These are phyloP conservation scores for Trichomonascaceae sp. DNA, from an alignment of 1,139 yeast genomes.

Conservation along the genomic window DNA sequence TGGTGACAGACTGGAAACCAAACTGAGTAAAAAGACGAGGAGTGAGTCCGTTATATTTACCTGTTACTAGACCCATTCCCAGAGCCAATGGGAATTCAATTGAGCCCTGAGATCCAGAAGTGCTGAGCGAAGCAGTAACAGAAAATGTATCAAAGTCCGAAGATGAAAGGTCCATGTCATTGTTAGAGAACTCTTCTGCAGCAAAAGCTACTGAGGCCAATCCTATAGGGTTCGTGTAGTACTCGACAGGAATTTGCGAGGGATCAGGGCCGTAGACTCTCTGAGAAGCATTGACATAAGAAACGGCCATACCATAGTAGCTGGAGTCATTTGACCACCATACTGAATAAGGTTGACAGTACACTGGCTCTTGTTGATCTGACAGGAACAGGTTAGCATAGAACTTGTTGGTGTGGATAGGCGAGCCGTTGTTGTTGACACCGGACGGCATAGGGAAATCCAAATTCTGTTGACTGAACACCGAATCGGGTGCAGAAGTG, in stretches of 20 bases:
- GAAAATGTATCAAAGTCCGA: conserved; percentile 53
- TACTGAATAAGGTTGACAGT: conserved; percentile 58
- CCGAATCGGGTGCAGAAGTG: conserved; percentile 43
- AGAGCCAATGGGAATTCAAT: conserved; percentile 44
- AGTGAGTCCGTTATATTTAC: conserved; percentile 54
- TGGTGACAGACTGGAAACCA: conserved; percentile 44
- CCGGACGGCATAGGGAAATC: conserved; percentile 46
- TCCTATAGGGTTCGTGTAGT: conserved; percentile 51
- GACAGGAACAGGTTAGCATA: conserved; percentile 57
- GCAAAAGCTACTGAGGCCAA: conserved; percentile 51
- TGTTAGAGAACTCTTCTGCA: conserved; percentile 43
- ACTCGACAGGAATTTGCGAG: conserved; percentile 35
- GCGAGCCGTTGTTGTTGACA: conserved; percentile 38
- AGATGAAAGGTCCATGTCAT: conserved; percentile 39
- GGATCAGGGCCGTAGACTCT: conserved; percentile 38
- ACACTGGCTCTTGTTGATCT: conserved; percentile 38
- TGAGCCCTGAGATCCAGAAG: conserved; percentile 26
- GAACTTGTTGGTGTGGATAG: conserved; percentile 62
- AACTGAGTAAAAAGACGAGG: conserved; percentile 49
- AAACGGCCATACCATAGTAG: conserved; percentile 53
- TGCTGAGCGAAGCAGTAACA: conserved; percentile 44
- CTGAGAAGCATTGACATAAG: conserved; percentile 46
- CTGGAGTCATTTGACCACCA: conserved; percentile 40
- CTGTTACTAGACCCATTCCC: conserved; percentile 79
- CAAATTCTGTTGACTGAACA: conserved; percentile 44